phyloP scores from a whole-genome alignment of 2,329 filamentous ascomycete genomes.

The Chaetomium sp. region DNA sequence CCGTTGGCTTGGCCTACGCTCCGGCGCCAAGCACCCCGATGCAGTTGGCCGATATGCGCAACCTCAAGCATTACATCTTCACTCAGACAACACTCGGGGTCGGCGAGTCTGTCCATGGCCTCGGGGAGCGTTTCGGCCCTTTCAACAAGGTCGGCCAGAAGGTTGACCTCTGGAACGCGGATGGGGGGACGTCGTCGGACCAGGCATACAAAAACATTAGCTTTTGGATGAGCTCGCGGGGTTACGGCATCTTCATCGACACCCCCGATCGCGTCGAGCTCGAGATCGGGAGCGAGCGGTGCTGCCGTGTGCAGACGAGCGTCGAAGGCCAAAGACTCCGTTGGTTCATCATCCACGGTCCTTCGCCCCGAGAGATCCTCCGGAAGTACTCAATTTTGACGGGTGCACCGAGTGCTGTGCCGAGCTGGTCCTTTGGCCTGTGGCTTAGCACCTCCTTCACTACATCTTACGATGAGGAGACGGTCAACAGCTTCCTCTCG shows the following conservation, averaged over 20 bases:
- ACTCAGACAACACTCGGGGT: slow-evolving; percentile 57
- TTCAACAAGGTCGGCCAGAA: slow-evolving; percentile 76
- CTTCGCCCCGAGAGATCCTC: slow-evolving; percentile 71
- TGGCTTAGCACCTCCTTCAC: slow-evolving; percentile 79
- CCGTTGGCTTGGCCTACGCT: slow-evolving; percentile 59
- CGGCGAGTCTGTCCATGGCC: slow-evolving; percentile 70
- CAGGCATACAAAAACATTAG: slow-evolving; percentile 74
- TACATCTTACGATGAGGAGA: slow-evolving; percentile 70
- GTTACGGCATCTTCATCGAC: slow-evolving; percentile 77
- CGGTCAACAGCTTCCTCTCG: slow-evolving; percentile 67
- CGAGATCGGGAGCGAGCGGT: slow-evolving; percentile 74
- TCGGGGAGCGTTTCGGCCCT: slow-evolving; percentile 75
- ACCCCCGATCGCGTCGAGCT: slow-evolving; percentile 69
- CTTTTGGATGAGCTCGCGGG: slow-evolving; percentile 70
- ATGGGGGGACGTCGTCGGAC: slow-evolving; percentile 67
- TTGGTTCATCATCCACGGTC: slow-evolving; percentile 74
- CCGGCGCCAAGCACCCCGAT: slow-evolving; percentile 56
- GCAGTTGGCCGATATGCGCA: slow-evolving; percentile 55
- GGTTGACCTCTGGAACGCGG: slow-evolving; percentile 65
- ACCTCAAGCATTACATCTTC: slow-evolving; percentile 59
- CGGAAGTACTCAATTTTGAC: slow-evolving; percentile 68
- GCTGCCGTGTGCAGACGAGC: slow-evolving; percentile 68
- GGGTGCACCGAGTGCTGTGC: slow-evolving; percentile 64
- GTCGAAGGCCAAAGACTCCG: slow-evolving; percentile 70
- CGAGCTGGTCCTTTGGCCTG: slow-evolving; percentile 73